Percentiles rank a stretch among this genome's conserved stretches.
These are phyloP conservation scores for Rhododendron kiyosumense DNA, from an alignment of 148 eudicot species.

Conservation along the genomic window DNA sequence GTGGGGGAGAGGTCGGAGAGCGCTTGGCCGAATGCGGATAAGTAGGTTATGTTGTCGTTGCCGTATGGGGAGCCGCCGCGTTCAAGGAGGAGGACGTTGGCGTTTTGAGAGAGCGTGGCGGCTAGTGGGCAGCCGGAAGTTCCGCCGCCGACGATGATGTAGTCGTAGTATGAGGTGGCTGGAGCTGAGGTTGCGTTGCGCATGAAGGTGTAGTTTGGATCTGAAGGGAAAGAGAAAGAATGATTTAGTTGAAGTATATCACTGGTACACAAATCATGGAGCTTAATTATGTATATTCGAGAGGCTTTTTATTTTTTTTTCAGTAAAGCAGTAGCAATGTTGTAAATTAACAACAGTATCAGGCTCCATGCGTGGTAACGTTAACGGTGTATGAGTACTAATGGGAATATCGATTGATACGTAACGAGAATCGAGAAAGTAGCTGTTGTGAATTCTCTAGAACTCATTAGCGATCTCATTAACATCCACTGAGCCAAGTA, in stretches of 20 bases:
- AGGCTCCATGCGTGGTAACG: too few relatives aligned
- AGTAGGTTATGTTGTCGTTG: slow-evolving; percentile 72
- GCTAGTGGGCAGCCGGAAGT: slow-evolving; percentile 84
- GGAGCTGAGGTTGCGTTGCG: slow-evolving; percentile 60
- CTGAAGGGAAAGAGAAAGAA: slow-evolving; percentile 20
- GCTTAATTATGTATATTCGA: too few relatives aligned
- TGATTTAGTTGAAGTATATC: not conserved
- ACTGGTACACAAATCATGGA: too few relatives aligned
- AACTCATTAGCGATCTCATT: too few relatives aligned
- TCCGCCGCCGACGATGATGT: slow-evolving; percentile 90
- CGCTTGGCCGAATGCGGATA: slow-evolving; percentile 51
- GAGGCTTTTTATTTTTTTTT: too few relatives aligned
- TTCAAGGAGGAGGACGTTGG: slow-evolving; percentile 74
- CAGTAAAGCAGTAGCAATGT: too few relatives aligned
- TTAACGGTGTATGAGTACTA: too few relatives aligned
- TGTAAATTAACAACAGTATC: too few relatives aligned
- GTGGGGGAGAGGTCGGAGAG: slow-evolving; percentile 58
- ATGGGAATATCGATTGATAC: too few relatives aligned
- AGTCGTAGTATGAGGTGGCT: slow-evolving; percentile 64
- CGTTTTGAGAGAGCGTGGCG: slow-evolving; percentile 74
- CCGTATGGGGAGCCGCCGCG: slow-evolving; percentile 92
- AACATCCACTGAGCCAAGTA: too few relatives aligned
- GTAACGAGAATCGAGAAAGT: too few relatives aligned
- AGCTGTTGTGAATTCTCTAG: too few relatives aligned
- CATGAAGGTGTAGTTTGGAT: slow-evolving; percentile 63